Evolutionary conservation across 768 basidiomycete species (phyloP), one percentile per base, ranked within the genome.

Genomic region (Leccinum barrowsii): DNA sequence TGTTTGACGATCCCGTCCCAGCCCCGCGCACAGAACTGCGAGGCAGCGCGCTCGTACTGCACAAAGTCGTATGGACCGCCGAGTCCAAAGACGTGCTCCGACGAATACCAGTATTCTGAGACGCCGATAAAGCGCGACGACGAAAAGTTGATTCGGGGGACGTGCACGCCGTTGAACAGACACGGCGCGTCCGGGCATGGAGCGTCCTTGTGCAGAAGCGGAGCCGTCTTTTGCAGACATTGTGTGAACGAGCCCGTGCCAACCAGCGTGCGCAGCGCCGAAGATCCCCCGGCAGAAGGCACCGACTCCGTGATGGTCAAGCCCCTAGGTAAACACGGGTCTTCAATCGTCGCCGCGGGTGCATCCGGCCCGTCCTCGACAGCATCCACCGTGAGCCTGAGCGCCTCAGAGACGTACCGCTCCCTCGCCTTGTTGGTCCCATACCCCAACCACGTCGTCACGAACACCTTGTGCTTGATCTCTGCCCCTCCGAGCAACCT

Each of bases 81-180:
- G 2, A 98, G 81, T 2, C 92, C 92, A 65, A 97, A 94, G 50
- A 98, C 89, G 71, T 98, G 94, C 65, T 99, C 94, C 10, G 94
- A 93, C 24, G 96, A 98, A 74, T 98, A 98, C 96, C 96, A 99
- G 71, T 98, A 99, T 73, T 99, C 97, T 13, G 93, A 95, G 40
- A 99, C 87, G 3, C 97, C 97, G 65, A 99, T 97, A 72, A 98
- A 99, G 56, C 88, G 89, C 12, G 92, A 92, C 34, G 87, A 92
- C 40, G 85, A 83, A 72, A 98, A 99, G 75, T 98, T 92, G 68
- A 98, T 98, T 1, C 86, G 83, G 6, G 97, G 96, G 12, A 94
- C 94, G 49, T 93, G 87, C 0, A 98, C 85, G 21, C 96, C 97
- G 65, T 95, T 89, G 82, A 98, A 98, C 15, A 95, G 81, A 74